Evolutionary conservation across 2,329 filamentous ascomycete genomes (phyloP).

Genomic region (Tolypocladium sp.): DNA sequence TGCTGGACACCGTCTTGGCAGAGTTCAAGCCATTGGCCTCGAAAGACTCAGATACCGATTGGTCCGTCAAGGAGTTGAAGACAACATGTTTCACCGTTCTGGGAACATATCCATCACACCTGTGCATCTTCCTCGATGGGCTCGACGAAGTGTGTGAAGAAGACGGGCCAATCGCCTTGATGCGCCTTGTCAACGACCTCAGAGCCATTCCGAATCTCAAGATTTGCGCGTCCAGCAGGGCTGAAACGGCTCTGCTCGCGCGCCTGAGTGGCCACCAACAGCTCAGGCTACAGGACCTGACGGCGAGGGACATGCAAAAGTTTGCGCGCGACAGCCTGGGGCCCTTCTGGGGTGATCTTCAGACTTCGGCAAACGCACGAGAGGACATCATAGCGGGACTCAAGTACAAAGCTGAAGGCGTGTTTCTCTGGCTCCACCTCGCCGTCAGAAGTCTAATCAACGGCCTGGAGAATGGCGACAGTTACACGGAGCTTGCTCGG

Average conservation of each 20-base stretch:
- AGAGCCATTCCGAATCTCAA: slow-evolving; percentile 3
- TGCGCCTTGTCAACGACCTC: neutral
- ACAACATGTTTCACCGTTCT: neutral
- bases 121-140: slow-evolving; percentile 11
- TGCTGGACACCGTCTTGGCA: too few relatives aligned
- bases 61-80: slow-evolving; percentile 3
- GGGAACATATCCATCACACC: neutral
- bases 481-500: too few relatives aligned
- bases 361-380: neutral
- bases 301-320: neutral
- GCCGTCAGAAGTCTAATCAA: neutral
- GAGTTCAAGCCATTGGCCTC: neutral
- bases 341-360: too few relatives aligned
- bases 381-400: neutral
- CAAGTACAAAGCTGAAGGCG: slow-evolving; percentile 1
- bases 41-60: slow-evolving; percentile 5
- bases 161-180: too few relatives aligned
- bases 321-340: neutral
- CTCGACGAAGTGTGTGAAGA: slow-evolving; percentile 6
- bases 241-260: neutral
- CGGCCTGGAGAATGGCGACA: neutral
- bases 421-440: slow-evolving; percentile 5
- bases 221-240: slow-evolving; percentile 7
- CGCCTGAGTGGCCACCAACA: neutral
- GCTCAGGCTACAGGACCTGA: slow-evolving; percentile 1